A percentile compares a stretch with the other conserved stretches of the same genome.
Evolutionary conservation across 768 basidiomycete genomes (phyloP).

Genomic region (Strobilomyces echinocephalus): DNA sequence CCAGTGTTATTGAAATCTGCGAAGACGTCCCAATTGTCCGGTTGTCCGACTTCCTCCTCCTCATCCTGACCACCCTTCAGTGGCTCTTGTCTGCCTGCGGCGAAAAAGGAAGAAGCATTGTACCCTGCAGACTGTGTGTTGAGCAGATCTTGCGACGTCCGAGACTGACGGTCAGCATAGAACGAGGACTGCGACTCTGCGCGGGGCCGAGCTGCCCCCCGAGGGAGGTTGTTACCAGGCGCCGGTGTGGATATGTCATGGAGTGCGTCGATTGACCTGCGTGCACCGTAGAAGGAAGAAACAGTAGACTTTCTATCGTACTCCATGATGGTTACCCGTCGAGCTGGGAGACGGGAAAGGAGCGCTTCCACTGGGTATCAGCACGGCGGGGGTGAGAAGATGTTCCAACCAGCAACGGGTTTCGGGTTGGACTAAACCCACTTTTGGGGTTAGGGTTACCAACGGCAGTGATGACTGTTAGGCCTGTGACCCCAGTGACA

Average conservation of each 20-base stretch:
- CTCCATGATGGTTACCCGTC: constrained; percentile 54
- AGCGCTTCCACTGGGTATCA: background rate
- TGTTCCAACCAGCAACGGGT: background rate
- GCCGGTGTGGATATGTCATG: constrained; percentile 40
- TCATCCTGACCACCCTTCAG: constrained; percentile 76
- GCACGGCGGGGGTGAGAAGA: constrained; percentile 11
- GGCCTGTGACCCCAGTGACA: too few relatives aligned
- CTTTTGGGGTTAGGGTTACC: constrained; percentile 26
- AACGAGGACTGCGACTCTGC: constrained; percentile 75
- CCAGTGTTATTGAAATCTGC: constrained; percentile 89
- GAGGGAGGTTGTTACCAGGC: constrained; percentile 15
- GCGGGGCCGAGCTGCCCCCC: constrained; percentile 39
- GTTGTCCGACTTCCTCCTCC: constrained; percentile 43
- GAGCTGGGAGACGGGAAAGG: background rate
- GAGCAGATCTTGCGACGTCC: constrained; percentile 46
- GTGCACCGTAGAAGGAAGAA: constrained; percentile 71
- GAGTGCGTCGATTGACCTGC: constrained; percentile 61
- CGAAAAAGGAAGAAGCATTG: constrained; percentile 64
- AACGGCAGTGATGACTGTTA: too few relatives aligned
- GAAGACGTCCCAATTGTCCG: constrained; percentile 70
- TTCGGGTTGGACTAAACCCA: constrained; percentile 1
- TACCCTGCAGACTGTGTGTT: constrained; percentile 62
- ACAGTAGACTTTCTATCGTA: constrained; percentile 74
- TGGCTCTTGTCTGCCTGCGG: constrained; percentile 67
- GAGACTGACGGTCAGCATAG: constrained; percentile 38